Percentiles rank a stretch among this genome's conserved stretches.
Conservation (phyloP, 225 moss, liverwort and hornwort species). For the Climacium dendroides region DNA sequence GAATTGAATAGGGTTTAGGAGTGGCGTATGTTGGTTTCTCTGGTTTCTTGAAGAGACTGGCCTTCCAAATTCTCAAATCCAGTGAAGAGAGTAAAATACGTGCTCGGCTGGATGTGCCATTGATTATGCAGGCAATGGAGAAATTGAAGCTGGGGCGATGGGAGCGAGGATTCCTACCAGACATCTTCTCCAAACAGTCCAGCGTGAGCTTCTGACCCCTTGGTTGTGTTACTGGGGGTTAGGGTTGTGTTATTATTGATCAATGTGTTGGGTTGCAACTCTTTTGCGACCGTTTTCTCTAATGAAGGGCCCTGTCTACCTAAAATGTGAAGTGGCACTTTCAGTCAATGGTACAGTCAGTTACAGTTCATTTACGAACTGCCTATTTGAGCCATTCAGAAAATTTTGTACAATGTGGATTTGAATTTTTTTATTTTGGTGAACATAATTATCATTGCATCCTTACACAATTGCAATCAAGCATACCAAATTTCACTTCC, state of each 20-base stretch:
- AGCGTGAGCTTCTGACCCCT: conserved; percentile 7
- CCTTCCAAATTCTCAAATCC: neutral
- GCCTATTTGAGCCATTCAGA: too few species aligned
- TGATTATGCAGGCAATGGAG: conserved; percentile 3
- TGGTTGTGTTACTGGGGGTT: neutral
- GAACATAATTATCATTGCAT: too few species aligned
- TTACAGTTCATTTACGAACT: too few species aligned
- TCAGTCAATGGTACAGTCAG: neutral
- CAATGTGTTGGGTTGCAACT: neutral
- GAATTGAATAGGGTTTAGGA: neutral
- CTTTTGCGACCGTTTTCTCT: neutral
- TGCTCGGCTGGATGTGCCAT: neutral
- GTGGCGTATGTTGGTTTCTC: neutral
- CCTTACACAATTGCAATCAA: too few species aligned
- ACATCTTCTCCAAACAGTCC: conserved; percentile 21
- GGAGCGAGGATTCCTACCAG: neutral
- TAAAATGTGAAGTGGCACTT: neutral
- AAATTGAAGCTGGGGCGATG: neutral
- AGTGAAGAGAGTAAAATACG: neutral
- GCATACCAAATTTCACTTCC: too few species aligned
- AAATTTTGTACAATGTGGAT: too few species aligned
- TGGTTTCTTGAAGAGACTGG: neutral
- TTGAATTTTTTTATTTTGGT: too few species aligned
- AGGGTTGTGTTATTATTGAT: neutral
- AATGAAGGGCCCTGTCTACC: neutral